Base-by-base conservation (phyloP, 495 filamentous ascomycete genomes). In the Penicillium malachiteum region DNA sequence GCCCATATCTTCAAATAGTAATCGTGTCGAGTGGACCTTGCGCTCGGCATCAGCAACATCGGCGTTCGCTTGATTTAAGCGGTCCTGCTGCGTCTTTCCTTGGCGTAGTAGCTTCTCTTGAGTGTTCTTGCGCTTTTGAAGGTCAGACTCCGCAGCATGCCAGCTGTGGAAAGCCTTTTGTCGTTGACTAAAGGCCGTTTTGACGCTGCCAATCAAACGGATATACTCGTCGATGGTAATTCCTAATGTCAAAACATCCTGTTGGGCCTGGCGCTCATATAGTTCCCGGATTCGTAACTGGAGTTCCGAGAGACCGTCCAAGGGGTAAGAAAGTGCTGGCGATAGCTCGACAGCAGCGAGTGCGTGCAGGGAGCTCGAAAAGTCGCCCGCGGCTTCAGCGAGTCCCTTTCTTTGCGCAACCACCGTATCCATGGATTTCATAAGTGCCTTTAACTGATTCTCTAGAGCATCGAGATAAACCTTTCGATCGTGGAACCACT, bases 181-280 rank as follows among this genome's bases (percentile, higher is more conserved):
- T 40, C 94, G 87, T 65, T 96, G 92, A 26, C 78, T 74, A 68
- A 98, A 97, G 7, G 95, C 88, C 47, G 86, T 89, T 76, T 97
- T 97, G 58, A 96, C 86, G 59, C 86, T 91, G 32, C 89, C 91
- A 60, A 97, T 98, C 38, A 98, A 72, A 9, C 94, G 91, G 64
- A 98, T 93, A 72, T 98, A 98, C 73, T 98, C 94, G 58, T 98
- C 94, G 48, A 98, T 89, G 37, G 95, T 96, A 63, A 97, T 97
- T 16, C 95, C 95, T 16, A 98, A 80, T 0, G 94, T 98, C 31
- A 98, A 81, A 34, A 97, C 87, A 69, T 98, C 94, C 71, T 98
- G 94, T 74, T 96, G 92, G 6, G 94, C 94, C 73, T 98, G 94
- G 18, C 94, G 90, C 53, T 96, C 90, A 67, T 97, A 97, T 5